Evolutionary conservation across 768 basidiomycete genomes (phyloP), one percentile per base, ranked within the genome.

Genomic region (Mycena belliarum): DNA sequence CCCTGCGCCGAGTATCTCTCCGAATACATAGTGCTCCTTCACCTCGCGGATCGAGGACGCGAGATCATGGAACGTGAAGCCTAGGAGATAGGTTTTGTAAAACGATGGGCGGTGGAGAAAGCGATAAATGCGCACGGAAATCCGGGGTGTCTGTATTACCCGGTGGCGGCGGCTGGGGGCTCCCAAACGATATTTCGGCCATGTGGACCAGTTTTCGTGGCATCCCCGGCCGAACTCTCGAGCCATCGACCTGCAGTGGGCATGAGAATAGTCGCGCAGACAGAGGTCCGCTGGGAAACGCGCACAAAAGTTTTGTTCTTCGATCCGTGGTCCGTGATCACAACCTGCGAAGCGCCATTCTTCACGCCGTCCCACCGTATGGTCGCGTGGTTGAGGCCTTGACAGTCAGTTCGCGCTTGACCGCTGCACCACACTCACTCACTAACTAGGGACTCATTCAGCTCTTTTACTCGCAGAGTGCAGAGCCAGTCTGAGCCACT

Each of bases 131-230:
- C 88, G 61, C 57, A 89, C 91, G 85, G 67, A 88, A 91, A 68
- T 93, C 92, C 63, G 93, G 88, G 32, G 77, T 59, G 37, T 72
- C 73, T 45, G 51, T 29, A 33, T 69, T 70, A 38, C 74, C 45
- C 60, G 78, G 42, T 74, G 75, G 48, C 68, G 70, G 65, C 82
- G 84, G 21, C 78, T 78, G 20, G 70, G 64, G 8, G 70, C 71
- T 5, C 82, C 93, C 93, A 64, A 98, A 89, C 14, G 89, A 87
- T 63, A 98, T 82, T 70, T 94, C 93, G 67, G 90, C 89, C 8
- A 92, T 92, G 56, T 91, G 82, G 15, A 77, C 79, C 42, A 95
- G 73, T 44, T 89, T 73, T 41, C 80, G 75, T 49, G 78, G 76
- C 9, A 74, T 70, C 41, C 75, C 75, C 63, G 78, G 82, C 24